Evolutionary conservation across 1,139 yeast species (phyloP), one percentile per base, ranked within the genome.

Genomic region (Kodamaea suecica): DNA sequence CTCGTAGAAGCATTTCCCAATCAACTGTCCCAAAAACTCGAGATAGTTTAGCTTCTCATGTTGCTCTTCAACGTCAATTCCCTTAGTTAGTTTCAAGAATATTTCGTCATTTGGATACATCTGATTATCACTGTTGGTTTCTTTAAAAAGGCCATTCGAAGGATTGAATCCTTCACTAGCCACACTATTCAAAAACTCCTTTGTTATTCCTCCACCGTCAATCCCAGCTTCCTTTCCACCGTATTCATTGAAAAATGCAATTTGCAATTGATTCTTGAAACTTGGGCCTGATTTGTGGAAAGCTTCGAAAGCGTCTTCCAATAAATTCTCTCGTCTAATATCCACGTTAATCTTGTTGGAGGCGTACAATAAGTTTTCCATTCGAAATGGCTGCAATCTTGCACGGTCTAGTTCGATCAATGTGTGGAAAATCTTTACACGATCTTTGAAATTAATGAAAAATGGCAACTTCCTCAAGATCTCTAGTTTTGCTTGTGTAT

Each of bases 181-280:
- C 1, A 87, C 80, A 33, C 83, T 68, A 2, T 92, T 87, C 37
- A 92, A 62, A 46, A 92, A 81, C 50, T 92, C 98, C 55, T 92
- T 90, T 0, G 97, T 90, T 15, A 92, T 67, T 2, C 98, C 98
- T 8, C 98, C 98, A 4, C 98, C 98, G 58, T 92, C 98, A 36
- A 92, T 83, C 1, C 98, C 98, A 1, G 84, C 92, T 50, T 84
- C 95, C 29, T 67, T 74, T 17, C 74, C 77, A 1, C 95, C 95
- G 57, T 81, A 76, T 40, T 81, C 76, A 50, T 85, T 84, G 33
- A 64, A 66, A 50, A 92, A 88, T 5, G 73, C 70, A 3, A 92
- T 88, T 2, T 75, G 66, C 11, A 90, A 59, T 24, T 67, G 70
- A 16, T 72, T 55, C 49, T 84, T 86, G 55, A 92, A 74, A 12